These are phyloP conservation scores for Exophiala dermatitidis DNA, from an alignment of 2,329 filamentous ascomycete genomes.

Conservation along the genomic window DNA sequence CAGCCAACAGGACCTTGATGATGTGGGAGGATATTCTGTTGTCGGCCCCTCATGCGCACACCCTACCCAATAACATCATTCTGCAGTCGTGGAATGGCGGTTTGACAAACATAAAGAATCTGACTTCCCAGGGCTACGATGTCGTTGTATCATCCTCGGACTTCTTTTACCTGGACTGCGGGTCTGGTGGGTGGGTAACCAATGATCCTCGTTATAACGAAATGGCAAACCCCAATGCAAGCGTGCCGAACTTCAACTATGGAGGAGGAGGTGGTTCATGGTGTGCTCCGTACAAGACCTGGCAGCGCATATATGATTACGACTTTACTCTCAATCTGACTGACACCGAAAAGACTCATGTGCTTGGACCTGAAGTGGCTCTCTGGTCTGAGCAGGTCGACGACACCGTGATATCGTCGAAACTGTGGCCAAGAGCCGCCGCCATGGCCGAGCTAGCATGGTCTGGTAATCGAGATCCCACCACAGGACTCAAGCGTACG, in stretches of 20 bases:
- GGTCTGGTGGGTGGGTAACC: slow-evolving; percentile 47
- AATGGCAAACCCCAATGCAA: slow-evolving; percentile 44
- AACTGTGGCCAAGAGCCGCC: slow-evolving; percentile 52
- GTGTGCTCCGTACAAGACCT: slow-evolving; percentile 54
- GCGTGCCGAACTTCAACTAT: slow-evolving; percentile 47
- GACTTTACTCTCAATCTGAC: slow-evolving; percentile 49
- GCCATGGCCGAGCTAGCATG: slow-evolving; percentile 51
- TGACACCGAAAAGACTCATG: slow-evolving; percentile 40
- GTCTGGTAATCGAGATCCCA: slow-evolving; percentile 47
- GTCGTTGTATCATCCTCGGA: slow-evolving; percentile 51
- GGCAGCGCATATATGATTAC: slow-evolving; percentile 55
- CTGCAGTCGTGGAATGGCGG: slow-evolving; percentile 52
- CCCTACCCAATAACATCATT: slow-evolving; percentile 45
- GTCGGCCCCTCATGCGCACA: slow-evolving; percentile 39
- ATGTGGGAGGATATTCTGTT: slow-evolving; percentile 53
- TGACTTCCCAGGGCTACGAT: slow-evolving; percentile 46
- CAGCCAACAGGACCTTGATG: slow-evolving; percentile 45
- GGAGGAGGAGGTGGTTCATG: slow-evolving; percentile 49
- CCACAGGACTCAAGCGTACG: slow-evolving; percentile 45
- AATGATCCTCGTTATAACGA: slow-evolving; percentile 53
- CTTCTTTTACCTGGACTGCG: slow-evolving; percentile 53
- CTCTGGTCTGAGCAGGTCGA: slow-evolving; percentile 52
- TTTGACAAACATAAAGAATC: slow-evolving; percentile 45
- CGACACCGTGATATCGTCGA: slow-evolving; percentile 44
- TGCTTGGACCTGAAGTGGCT: slow-evolving; percentile 48